Base-by-base conservation (phyloP, 2,329 filamentous ascomycete genomes). In the Penicillium psychrosexuale region DNA sequence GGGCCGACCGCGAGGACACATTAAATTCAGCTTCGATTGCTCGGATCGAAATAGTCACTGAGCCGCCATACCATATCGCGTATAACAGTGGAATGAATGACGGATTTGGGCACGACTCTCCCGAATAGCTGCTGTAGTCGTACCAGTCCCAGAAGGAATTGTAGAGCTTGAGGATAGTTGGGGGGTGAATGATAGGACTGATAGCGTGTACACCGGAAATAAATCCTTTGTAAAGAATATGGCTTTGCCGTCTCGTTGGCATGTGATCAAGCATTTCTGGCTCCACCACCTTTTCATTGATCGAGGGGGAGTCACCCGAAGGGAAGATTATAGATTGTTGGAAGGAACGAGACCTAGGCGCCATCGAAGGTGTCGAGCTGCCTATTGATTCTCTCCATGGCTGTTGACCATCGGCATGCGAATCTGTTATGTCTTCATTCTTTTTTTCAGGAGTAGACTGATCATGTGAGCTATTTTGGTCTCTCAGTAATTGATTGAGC, bases 31-130 rank as follows among this genome's bases (percentile, higher is more conserved):
- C 66, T 52, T 72, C 71, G 37, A 77, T 73, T 8, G 70, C 72
- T 47, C 72, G 70, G 4, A 73, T 65, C 0, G 77, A 78, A 3
- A 78, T 65, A 1, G 74, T 77, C 8, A 77, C 73, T 2, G 75
- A 76, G 3, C 77, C 77, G n/a, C 75, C 73, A 57, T 77, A 79
- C 76, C 76, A 78, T 31, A 79, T 76, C 8, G 76, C 75, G 57
- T 76, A 75, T 5, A 79, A 62, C 4, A 78, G 59, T 2, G 77
- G 75, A 34, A 78, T 72, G 39, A 78, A 76, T 1, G 73, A 73
- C 1, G 74, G 70, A 43, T 75, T 71, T 0, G 73, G 72, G 46
- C 66, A 75, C 4, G 70, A 52, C 34, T 72, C 66, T 15, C 70
- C 70, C 1, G 71, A 71, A 38, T 73, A 69, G 38, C 66, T 71